Percentiles rank a stretch among this genome's conserved stretches.
These are phyloP conservation scores for Lactarius evosmus DNA, from an alignment of 768 basidiomycete species.

Conservation along the genomic window DNA sequence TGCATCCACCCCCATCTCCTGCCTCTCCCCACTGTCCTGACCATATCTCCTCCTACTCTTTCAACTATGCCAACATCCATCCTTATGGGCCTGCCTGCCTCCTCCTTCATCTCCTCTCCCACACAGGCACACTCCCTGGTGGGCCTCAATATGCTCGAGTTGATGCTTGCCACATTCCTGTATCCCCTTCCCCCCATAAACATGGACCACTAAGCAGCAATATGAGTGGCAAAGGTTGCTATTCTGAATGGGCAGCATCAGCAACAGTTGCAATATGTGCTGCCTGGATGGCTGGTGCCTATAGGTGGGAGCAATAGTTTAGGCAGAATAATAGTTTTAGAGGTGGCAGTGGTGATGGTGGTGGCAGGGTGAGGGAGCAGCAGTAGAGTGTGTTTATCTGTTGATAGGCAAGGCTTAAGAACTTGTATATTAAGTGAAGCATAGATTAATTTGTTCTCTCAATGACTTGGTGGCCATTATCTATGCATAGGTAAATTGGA, in stretches of 20 bases:
- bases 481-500: too few species aligned
- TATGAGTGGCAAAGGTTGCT: slow-evolving; percentile 12
- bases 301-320: too few species aligned
- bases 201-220: not conserved
- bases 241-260: slow-evolving; percentile 7
- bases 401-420: not conserved
- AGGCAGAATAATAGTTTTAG: not conserved
- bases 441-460: not conserved
- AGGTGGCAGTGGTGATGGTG: not conserved
- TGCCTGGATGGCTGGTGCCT: not conserved
- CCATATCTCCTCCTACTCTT: not conserved
- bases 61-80: too few species aligned
- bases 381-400: not conserved
- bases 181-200: not conserved
- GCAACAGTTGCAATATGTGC: not conserved
- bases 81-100: too few species aligned
- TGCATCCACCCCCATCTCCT: not conserved
- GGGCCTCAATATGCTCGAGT: not conserved
- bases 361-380: not conserved
- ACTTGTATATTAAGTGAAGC: not conserved
- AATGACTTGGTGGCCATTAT: too few species aligned
- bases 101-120: not conserved
- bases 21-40: not conserved
- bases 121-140: not conserved
- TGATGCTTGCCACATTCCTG: not conserved